These are phyloP conservation scores for Carex arenaria DNA, from an alignment of 202 grass and related monocot species.

Conservation along the genomic window DNA sequence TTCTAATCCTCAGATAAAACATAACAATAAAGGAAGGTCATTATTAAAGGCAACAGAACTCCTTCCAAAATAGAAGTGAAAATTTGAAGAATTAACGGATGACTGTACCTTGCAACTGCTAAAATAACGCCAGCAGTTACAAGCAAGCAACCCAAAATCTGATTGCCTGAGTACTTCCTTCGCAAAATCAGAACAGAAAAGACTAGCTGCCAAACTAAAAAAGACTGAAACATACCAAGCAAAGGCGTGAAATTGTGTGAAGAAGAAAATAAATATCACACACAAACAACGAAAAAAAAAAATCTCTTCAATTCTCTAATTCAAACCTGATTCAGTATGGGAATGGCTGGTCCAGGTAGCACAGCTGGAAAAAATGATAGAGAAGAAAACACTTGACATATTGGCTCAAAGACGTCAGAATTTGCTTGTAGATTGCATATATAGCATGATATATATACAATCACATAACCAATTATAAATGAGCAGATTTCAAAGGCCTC, in stretches of 20 bases:
- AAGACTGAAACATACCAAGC: constrained; percentile 59
- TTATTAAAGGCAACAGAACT: background rate
- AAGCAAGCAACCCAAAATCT: constrained; percentile 86
- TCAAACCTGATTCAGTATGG: constrained; percentile 72
- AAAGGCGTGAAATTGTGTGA: background rate
- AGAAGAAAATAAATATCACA: background rate
- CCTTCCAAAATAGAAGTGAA: constrained; percentile 3
- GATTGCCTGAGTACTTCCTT: constrained; percentile 76
- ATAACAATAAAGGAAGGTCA: background rate
- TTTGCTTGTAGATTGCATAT: constrained; percentile 5
- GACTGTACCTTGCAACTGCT: constrained; percentile 64
- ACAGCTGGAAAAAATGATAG: constrained; percentile 45
- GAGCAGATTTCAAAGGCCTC: too few relatives aligned
- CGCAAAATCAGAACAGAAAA: constrained; percentile 69
- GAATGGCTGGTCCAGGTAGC: constrained; percentile 81
- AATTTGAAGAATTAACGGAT: constrained; percentile 9
- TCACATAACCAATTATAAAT: too few relatives aligned
- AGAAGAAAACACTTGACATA: constrained; percentile 6
- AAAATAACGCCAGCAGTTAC: constrained; percentile 72
- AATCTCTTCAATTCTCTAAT: background rate
- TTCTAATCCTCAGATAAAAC: background rate
- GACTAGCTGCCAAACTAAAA: constrained; percentile 92
- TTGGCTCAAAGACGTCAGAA: background rate
- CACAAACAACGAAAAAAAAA: background rate
- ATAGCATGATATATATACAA: background rate